Percentiles rank a stretch among this genome's conserved stretches.
phyloP scores from a whole-genome alignment of 2,329 filamentous ascomycete species.

The Fusarium tjaetaba region DNA sequence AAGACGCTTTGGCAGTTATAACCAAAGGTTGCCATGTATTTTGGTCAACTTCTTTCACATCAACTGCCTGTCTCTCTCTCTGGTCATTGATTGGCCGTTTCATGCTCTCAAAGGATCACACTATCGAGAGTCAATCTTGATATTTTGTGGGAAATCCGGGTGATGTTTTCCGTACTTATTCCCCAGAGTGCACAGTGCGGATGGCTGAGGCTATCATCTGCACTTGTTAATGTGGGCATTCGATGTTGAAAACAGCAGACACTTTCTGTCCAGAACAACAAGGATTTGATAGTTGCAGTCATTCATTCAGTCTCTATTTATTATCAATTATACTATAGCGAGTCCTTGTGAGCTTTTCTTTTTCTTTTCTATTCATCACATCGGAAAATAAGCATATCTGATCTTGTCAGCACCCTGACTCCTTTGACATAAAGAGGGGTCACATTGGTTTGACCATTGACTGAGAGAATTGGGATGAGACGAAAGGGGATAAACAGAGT shows the following conservation, averaged over 20 bases:
- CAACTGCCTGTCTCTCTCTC: not conserved
- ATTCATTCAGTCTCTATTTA: not conserved
- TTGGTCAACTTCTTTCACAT: too few species aligned
- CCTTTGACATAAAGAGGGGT: conserved; percentile 6
- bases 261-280: not conserved
- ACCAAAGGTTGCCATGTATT: not conserved
- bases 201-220: conserved; percentile 5
- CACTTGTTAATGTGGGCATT: not conserved
- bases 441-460: not conserved
- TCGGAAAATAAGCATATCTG: not conserved
- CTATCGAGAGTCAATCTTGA: not conserved
- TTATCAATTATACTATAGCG: not conserved
- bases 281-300: not conserved
- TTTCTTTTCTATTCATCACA: not conserved
- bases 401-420: not conserved
- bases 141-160: conserved; percentile 9
- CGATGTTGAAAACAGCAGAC: not conserved
- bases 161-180: conserved; percentile 15
- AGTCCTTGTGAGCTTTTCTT: not conserved
- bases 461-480: not conserved
- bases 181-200: conserved; percentile 19
- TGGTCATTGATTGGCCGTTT: not conserved
- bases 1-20: not conserved
- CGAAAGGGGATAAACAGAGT: conserved; percentile 12
- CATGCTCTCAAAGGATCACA: not conserved